phyloP scores from a whole-genome alignment of 2,329 filamentous ascomycete species.

The Penicillium hesseltinei region DNA sequence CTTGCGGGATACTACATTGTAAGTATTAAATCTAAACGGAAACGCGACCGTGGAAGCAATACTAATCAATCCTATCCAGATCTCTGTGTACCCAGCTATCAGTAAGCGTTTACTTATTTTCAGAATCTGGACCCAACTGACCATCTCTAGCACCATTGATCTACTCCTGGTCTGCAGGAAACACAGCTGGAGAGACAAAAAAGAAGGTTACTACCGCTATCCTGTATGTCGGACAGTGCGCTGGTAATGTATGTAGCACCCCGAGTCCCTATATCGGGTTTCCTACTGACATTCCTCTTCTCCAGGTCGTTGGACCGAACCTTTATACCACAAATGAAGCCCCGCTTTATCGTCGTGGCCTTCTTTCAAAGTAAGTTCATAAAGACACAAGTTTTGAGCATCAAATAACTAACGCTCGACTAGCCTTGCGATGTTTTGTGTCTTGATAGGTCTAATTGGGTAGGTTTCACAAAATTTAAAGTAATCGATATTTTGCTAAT shows the following conservation, averaged over 20 bases:
- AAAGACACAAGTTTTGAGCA: neutral
- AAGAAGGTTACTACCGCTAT: slow-evolving; percentile 64
- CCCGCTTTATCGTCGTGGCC: slow-evolving; percentile 57
- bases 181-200: slow-evolving; percentile 66
- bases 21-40: slow-evolving; percentile 1
- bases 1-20: slow-evolving; percentile 58
- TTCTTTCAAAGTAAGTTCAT: slow-evolving; percentile 52
- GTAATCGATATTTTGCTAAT: neutral
- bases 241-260: slow-evolving; percentile 52
- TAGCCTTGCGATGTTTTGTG: slow-evolving; percentile 58
- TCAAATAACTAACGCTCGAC: slow-evolving; percentile 7
- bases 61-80: slow-evolving; percentile 27
- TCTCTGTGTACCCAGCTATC: slow-evolving; percentile 60
- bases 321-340: slow-evolving; percentile 62
- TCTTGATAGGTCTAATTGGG: slow-evolving; percentile 55
- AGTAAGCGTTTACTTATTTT: slow-evolving; percentile 32
- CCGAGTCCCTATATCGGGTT: too few species aligned
- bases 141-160: slow-evolving; percentile 57
- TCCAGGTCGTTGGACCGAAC: slow-evolving; percentile 59
- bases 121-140: slow-evolving; percentile 10
- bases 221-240: slow-evolving; percentile 64
- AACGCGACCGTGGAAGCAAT: neutral
- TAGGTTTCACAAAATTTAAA: slow-evolving; percentile 20
- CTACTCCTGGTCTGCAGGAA: slow-evolving; percentile 67
- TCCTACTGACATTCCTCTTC: neutral